A percentile compares a stretch with the other conserved stretches of the same genome.
Conservation (phyloP, 2,329 filamentous ascomycete genomes). For the Triangularia verruculosa region DNA sequence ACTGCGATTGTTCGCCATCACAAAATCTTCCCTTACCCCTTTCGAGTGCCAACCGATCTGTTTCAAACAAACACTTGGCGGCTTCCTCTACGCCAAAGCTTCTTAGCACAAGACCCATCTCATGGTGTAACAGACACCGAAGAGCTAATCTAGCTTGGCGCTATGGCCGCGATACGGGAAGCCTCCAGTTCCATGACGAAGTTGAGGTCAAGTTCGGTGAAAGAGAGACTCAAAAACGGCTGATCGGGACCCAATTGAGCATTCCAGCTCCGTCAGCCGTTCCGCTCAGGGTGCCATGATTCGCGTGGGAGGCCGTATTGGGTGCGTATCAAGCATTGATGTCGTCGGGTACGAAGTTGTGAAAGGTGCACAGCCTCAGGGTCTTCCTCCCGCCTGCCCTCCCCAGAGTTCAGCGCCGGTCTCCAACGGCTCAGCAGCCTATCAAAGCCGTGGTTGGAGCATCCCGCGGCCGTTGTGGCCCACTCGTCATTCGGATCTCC, state of each 20-base stretch:
- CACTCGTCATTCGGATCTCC: slow-evolving; percentile 7
- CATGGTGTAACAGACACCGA: neutral
- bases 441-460: slow-evolving; percentile 17
- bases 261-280: neutral
- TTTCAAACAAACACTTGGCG: neutral
- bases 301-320: slow-evolving; percentile 8
- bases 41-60: neutral
- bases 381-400: slow-evolving; percentile 8
- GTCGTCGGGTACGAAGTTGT: neutral
- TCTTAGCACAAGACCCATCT: neutral
- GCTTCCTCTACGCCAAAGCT: neutral
- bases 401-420: slow-evolving; percentile 14
- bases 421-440: slow-evolving; percentile 13
- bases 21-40: neutral
- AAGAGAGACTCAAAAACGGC: neutral
- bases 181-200: neutral
- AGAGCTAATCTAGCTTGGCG: neutral
- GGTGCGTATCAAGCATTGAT: neutral
- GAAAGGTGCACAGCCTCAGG: slow-evolving; percentile 26
- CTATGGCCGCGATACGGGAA: neutral
- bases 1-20: neutral
- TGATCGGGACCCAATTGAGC: neutral
- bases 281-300: neutral
- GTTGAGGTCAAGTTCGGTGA: neutral
- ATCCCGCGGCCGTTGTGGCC: slow-evolving; percentile 11